A percentile compares a stretch with the other conserved stretches of the same genome.
These are phyloP conservation scores for Aspergillus nomiae DNA, from an alignment of 2,329 filamentous ascomycete species.

Conservation along the genomic window DNA sequence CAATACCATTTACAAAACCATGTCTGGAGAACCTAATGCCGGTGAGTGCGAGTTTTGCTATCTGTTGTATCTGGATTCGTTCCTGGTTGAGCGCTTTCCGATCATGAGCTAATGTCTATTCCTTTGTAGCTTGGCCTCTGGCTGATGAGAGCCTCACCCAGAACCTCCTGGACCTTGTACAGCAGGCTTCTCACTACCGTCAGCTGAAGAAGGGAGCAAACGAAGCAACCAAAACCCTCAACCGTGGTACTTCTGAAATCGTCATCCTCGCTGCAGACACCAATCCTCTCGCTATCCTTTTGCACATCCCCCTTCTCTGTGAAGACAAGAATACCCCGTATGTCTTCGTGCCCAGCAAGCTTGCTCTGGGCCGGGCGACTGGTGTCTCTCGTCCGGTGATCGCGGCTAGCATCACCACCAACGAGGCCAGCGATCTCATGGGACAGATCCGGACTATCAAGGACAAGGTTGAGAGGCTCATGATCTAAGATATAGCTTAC, in stretches of 20 bases:
- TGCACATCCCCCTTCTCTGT: slow-evolving; percentile 84
- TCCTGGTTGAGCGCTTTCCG: background rate
- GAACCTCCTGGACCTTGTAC: slow-evolving; percentile 80
- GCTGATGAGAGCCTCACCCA: slow-evolving; percentile 74
- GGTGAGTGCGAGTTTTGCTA: slow-evolving; percentile 21
- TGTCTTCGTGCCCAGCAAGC: slow-evolving; percentile 75
- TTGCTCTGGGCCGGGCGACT: slow-evolving; percentile 83
- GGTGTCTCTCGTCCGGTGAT: slow-evolving; percentile 90
- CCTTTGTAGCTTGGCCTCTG: slow-evolving; percentile 64
- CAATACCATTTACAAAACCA: slow-evolving; percentile 22
- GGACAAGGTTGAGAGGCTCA: slow-evolving; percentile 93
- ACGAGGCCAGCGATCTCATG: slow-evolving; percentile 85
- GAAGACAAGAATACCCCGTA: slow-evolving; percentile 75
- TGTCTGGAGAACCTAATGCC: slow-evolving; percentile 36
- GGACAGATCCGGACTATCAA: slow-evolving; percentile 85
- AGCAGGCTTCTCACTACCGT: slow-evolving; percentile 64
- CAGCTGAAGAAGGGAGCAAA: slow-evolving; percentile 91
- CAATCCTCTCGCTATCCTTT: slow-evolving; percentile 79
- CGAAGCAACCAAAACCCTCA: slow-evolving; percentile 84
- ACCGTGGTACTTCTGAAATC: slow-evolving; percentile 86
- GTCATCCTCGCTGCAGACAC: slow-evolving; percentile 90
- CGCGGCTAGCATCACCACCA: slow-evolving; percentile 83
- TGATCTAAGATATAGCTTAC: slow-evolving; percentile 66
- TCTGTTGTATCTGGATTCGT: background rate
- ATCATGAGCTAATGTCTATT: slow-evolving; percentile 11